Evolutionary conservation across 805 yeast genomes (phyloP).

Genomic region (Metschnikowia drakensbergensis): DNA sequence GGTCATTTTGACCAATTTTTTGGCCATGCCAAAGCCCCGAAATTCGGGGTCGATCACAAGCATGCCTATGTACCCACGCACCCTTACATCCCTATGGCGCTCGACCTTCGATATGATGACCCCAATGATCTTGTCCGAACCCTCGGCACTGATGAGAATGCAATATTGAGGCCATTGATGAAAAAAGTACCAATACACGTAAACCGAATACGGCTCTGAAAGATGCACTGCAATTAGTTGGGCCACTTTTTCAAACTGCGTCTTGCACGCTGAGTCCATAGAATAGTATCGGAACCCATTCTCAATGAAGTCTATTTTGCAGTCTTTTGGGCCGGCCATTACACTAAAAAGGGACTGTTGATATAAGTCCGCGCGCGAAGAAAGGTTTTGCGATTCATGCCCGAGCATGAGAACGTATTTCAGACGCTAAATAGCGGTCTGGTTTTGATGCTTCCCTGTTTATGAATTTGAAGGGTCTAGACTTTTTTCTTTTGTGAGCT

Average conservation of each 20-base stretch:
- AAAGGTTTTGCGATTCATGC: neutral
- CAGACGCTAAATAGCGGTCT: too few relatives aligned
- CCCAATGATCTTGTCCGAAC: constrained; percentile 53
- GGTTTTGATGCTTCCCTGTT: too few relatives aligned
- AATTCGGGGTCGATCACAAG: constrained; percentile 70
- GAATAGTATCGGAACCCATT: constrained; percentile 17
- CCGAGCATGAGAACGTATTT: too few relatives aligned
- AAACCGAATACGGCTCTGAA: constrained; percentile 91
- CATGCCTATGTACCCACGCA: constrained; percentile 96
- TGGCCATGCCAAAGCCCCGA: constrained; percentile 83
- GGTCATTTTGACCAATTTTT: constrained; percentile 57
- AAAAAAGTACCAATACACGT: constrained; percentile 86
- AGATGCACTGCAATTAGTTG: constrained; percentile 65
- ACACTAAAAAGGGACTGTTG: neutral
- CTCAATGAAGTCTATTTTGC: constrained; percentile 8
- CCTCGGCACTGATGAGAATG: constrained; percentile 49
- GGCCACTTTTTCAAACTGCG: constrained; percentile 50
- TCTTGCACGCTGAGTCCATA: constrained; percentile 11
- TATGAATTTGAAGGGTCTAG: too few relatives aligned
- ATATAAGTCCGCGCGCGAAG: constrained; percentile 1
- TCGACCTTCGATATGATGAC: constrained; percentile 81
- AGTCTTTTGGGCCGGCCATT: neutral
- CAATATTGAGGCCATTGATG: constrained; percentile 90
- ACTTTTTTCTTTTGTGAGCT: too few relatives aligned
- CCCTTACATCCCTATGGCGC: constrained; percentile 64